Evolutionary conservation across 345 rosid genomes (phyloP), one percentile per base, ranked within the genome.

Genomic region (Boechera retrofracta): DNA sequence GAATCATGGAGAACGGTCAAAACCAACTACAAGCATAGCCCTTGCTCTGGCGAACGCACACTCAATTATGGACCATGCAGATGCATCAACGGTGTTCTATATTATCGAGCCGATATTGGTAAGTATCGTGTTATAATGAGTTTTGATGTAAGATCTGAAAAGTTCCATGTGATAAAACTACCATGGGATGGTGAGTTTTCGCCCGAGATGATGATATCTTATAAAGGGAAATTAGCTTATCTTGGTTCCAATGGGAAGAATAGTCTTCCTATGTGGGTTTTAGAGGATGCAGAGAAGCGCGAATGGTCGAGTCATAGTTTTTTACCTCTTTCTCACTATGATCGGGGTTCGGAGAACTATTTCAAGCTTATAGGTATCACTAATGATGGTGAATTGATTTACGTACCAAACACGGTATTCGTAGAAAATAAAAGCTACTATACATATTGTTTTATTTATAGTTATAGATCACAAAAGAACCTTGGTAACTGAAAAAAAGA

Each of bases 301-400:
- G 5, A 49, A 51, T 72, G 76, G 70, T 73, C 45, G 0, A 31
- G 5, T 3, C 10, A 10, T 38, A n/a, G 4, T 0, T n/a, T 12
- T 38, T 3, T 10, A 49, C 39, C 69, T 61, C 60, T 62, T 28
- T 39, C 52, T 38, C 69, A 72, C 58, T 71, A 71, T 55, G 41
- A 4, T 28, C 64, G 35, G 8, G 9, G 4, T 29, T 32, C 35
- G 41, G 10, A 10, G 1, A 10, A 10, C 0, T 0, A 26, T 11
- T 70, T 10, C 41, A 70, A 56, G 21, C 64, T 57, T 16, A 39
- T 11, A 29, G 74, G 66, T 58, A 13, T 5, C 10, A 71, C 48
- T 35, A 55, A 47, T 35, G 49, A 60, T 15, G 67, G 75, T 48
- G 67, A 72, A 29, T 4, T 72, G 68, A 35, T 72, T n/a, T 72